Conservation (phyloP, 23 red algal genomes). For the Gracilaria vermiculophylla region DNA sequence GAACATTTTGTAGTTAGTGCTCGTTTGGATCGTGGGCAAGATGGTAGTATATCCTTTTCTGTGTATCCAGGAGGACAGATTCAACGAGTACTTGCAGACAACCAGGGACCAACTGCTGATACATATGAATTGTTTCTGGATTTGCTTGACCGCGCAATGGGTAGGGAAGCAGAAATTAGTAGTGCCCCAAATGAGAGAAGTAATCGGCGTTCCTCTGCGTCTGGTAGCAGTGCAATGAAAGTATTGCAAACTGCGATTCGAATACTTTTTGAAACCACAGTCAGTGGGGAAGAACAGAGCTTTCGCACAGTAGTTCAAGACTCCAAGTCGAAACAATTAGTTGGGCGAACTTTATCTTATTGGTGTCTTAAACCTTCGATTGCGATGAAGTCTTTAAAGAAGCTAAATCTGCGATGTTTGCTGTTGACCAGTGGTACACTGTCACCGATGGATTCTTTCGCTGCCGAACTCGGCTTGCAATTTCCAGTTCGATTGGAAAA, state of each 20-base stretch:
- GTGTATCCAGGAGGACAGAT: slow-evolving; percentile 33
- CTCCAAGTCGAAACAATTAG: neutral
- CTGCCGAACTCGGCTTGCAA: slow-evolving; percentile 68
- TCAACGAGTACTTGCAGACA: slow-evolving; percentile 11
- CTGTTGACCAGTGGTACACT: slow-evolving; percentile 95
- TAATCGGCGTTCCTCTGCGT: neutral
- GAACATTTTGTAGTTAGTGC: slow-evolving; percentile 28
- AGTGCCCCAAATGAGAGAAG: neutral
- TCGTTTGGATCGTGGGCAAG: slow-evolving; percentile 39
- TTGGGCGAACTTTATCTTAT: slow-evolving; percentile 75
- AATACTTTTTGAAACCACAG: slow-evolving; percentile 35
- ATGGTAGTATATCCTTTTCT: slow-evolving; percentile 10
- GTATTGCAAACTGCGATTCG: slow-evolving; percentile 60
- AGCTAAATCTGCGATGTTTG: slow-evolving; percentile 67
- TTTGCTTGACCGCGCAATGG: slow-evolving; percentile 61
- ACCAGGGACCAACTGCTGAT: slow-evolving; percentile 26
- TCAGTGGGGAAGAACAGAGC: neutral
- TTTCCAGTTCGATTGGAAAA: slow-evolving; percentile 96
- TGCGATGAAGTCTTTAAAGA: slow-evolving; percentile 56
- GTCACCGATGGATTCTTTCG: slow-evolving; percentile 86
- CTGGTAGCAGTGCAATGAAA: slow-evolving; percentile 23
- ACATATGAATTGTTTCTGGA: slow-evolving; percentile 59
- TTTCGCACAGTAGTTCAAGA: slow-evolving; percentile 75
- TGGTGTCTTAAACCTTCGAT: slow-evolving; percentile 91
- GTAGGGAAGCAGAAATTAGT: slow-evolving; percentile 30